Conservation (phyloP, 139 green algal species). For the Closterium sp. region DNA sequence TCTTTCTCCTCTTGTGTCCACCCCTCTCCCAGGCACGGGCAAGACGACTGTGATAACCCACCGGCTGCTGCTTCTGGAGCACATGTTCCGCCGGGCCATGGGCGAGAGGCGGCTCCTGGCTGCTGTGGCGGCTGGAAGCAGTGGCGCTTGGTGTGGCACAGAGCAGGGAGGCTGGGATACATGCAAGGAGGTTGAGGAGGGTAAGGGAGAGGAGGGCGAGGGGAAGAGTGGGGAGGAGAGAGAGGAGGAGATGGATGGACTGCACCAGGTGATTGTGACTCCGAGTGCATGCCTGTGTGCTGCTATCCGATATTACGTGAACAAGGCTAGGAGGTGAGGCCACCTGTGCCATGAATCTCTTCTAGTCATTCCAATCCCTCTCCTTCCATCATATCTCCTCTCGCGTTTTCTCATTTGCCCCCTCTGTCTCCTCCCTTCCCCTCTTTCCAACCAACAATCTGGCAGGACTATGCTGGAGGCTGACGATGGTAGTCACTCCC, state of each 20-base stretch:
- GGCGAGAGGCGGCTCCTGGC: not conserved
- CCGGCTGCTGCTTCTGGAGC: constrained; percentile 26
- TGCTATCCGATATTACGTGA: constrained; percentile 10
- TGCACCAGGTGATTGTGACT: constrained; percentile 35
- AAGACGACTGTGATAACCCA: constrained; percentile 42
- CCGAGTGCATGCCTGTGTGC: constrained; percentile 36
- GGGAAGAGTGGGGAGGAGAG: not conserved
- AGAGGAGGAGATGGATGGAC: not conserved
- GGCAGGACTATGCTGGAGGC: not conserved
- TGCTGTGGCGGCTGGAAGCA: not conserved
- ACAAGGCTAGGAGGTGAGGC: constrained; percentile 14
- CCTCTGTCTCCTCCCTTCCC: constrained; percentile 25
- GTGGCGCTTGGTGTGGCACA: not conserved
- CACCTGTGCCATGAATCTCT: not conserved
- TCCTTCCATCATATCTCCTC: not conserved
- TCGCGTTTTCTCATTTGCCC: not conserved
- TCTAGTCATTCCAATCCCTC: not conserved
- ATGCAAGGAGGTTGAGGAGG: not conserved
- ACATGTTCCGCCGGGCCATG: not conserved
- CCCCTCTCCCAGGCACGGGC: constrained; percentile 11
- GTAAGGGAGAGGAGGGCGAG: not conserved
- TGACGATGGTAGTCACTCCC: no score
- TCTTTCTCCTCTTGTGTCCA: not conserved
- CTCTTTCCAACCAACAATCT: constrained; percentile 60
- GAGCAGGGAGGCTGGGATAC: not conserved